phyloP scores from a whole-genome alignment of 805 yeast genomes.

The Candida dendrica region DNA sequence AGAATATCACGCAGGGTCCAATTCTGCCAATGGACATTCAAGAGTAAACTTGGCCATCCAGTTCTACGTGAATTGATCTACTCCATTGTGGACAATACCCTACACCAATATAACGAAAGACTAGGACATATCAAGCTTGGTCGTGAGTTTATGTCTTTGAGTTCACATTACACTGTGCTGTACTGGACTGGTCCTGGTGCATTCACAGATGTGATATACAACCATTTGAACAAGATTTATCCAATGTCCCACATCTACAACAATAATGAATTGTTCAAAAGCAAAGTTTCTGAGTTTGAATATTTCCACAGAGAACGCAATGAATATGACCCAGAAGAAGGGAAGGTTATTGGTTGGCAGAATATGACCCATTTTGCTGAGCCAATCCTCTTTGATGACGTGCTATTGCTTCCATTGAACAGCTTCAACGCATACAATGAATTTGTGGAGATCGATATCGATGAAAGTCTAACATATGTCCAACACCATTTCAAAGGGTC shows the following conservation, averaged over 20 bases:
- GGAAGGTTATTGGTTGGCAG: constrained; percentile 43
- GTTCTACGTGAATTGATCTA: constrained; percentile 47
- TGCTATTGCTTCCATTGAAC: constrained; percentile 59
- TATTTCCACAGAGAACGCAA: constrained; percentile 7
- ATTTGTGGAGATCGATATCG: constrained; percentile 45
- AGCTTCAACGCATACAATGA: constrained; percentile 54
- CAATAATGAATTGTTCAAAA: not conserved
- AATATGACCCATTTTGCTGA: constrained; percentile 43
- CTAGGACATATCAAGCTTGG: constrained; percentile 17
- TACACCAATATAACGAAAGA: constrained; percentile 29
- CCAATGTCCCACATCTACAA: not conserved
- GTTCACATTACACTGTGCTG: constrained; percentile 19
- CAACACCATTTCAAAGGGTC: constrained; percentile 51
- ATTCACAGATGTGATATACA: constrained; percentile 39
- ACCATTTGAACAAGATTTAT: constrained; percentile 27
- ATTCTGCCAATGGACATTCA: constrained; percentile 52
- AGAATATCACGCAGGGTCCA: constrained; percentile 44
- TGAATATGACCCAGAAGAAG: not conserved
- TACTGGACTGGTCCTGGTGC: constrained; percentile 45
- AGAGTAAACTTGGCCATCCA: constrained; percentile 54
- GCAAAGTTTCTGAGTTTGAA: constrained; percentile 24
- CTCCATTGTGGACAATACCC: constrained; percentile 41
- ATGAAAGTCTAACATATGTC: constrained; percentile 43
- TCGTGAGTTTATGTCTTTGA: constrained; percentile 27
- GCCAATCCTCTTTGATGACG: constrained; percentile 53